Evolutionary conservation across 2,329 filamentous ascomycete species (phyloP), one percentile per base, ranked within the genome.

Genomic region (Paracamarosporium sp.): DNA sequence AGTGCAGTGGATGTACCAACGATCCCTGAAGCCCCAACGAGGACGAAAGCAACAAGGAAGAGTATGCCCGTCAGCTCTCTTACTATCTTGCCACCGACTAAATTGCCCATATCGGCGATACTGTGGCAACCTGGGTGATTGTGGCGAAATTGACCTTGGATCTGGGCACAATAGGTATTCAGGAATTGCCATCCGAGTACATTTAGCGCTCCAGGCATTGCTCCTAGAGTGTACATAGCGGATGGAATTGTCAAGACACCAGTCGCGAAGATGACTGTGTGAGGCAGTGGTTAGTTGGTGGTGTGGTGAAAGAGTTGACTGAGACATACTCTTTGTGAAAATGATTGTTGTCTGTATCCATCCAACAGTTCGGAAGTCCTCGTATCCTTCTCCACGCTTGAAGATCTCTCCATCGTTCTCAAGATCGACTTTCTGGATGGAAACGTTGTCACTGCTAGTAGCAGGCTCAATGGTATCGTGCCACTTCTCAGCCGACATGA

Each of bases 1-100:
- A 89, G 76, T 0, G 81, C 86, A 0, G 84, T 84, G 0, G 85
- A 85, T 1, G 86, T 81, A 9, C 85, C 85, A 11, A 89, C 79
- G 56, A 89, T 86, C 5, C 86, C 85, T 0, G 83, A 83, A 1
- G 82, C 85, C 5, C 81, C 79, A 33, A 82, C 82, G 13, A 88
- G 81, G 38, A 86, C 79, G 57, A 85, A 87, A 4, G 83, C 84
- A 6, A 87, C 71, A 15, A 87, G 79, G 71, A 88, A 88, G 2
- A 88, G 69, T 0, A 81, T 65, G 0, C 86, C 86, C 5, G 80
- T 79, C 0, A 88, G 41, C 67, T 88, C 85, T 51, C 80, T 81
- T 11, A 83, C 63, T 60, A 82, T 73, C 1, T 69, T 64, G 0
- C 85, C 86, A 1, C 86, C 84, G 0, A 88, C 80, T 0, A 85